Percentiles rank a stretch among this genome's conserved stretches.
phyloP scores from a whole-genome alignment of 164 flowering plant species.

The Vitis rotundifolia region DNA sequence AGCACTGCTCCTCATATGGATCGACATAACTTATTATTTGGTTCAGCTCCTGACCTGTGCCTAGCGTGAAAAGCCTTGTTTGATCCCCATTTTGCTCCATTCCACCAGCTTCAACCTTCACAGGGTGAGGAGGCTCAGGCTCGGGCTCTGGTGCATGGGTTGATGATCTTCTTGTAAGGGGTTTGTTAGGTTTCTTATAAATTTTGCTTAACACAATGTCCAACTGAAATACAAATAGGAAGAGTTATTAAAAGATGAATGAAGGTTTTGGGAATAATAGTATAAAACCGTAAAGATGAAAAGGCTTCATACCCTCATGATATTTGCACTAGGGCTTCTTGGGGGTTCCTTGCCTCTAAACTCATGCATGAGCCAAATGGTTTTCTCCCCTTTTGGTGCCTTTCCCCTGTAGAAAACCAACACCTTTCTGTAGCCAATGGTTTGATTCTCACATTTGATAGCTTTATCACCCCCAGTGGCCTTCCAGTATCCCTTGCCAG shows the following conservation, averaged over 20 bases:
- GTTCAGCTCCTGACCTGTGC: no score
- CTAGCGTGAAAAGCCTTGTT: no score
- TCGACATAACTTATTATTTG: no score
- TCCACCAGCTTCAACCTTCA: no score
- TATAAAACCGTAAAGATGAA: no score
- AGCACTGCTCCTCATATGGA: no score
- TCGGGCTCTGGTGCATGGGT: no score
- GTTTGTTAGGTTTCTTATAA: neutral
- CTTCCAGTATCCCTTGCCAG: slow-evolving; percentile 20
- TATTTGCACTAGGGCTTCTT: neutral
- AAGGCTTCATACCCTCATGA: slow-evolving; percentile 5
- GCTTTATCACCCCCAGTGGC: slow-evolving; percentile 14
- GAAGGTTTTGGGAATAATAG: neutral
- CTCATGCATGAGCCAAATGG: slow-evolving; percentile 20
- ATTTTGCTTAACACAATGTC: slow-evolving; percentile 7
- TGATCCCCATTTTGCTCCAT: no score
- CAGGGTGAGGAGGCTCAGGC: no score
- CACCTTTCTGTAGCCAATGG: slow-evolving; percentile 3
- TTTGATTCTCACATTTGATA: neutral
- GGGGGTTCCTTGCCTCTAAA: neutral
- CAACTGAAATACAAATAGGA: neutral
- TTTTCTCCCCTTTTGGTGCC: slow-evolving; percentile 7
- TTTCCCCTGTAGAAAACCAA: slow-evolving; percentile 11
- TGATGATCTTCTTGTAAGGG: no score
- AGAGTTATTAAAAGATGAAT: neutral